Conservation (phyloP, 1,284 basidiomycete genomes). For the Leccinum insigne region DNA sequence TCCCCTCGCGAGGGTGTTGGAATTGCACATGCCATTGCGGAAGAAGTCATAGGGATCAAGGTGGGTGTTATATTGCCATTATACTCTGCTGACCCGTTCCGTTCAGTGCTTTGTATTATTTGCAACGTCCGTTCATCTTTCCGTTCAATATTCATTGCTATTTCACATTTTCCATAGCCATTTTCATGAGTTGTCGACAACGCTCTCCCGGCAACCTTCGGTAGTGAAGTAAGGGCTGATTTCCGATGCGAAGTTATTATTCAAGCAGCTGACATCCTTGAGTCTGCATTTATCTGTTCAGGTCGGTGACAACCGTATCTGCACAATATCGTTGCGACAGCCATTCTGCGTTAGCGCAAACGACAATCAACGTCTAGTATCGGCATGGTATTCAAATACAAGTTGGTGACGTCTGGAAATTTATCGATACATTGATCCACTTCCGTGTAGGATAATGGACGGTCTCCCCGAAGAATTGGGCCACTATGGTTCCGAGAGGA, state of each 20-base stretch:
- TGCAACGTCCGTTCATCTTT: slow-evolving; percentile 63
- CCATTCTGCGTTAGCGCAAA: slow-evolving; percentile 42
- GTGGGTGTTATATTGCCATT: slow-evolving; percentile 38
- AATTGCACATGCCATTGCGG: slow-evolving; percentile 91
- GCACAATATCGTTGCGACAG: neutral
- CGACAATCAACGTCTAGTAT: slow-evolving; percentile 55
- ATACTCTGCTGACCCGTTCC: slow-evolving; percentile 3
- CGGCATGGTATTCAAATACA: slow-evolving; percentile 79
- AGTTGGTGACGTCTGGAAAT: slow-evolving; percentile 38
- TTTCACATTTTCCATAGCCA: slow-evolving; percentile 46
- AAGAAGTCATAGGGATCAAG: slow-evolving; percentile 75
- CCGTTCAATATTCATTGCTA: neutral
- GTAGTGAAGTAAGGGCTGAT: slow-evolving; percentile 64
- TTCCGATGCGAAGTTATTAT: slow-evolving; percentile 16
- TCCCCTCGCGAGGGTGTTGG: slow-evolving; percentile 86
- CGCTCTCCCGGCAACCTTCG: slow-evolving; percentile 68
- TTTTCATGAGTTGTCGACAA: slow-evolving; percentile 67
- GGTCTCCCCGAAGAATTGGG: slow-evolving; percentile 55
- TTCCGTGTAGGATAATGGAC: slow-evolving; percentile 54
- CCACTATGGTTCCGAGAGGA: slow-evolving; percentile 58
- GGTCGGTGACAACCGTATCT: slow-evolving; percentile 40
- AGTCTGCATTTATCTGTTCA: slow-evolving; percentile 85
- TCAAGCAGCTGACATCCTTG: neutral
- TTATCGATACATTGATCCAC: neutral
- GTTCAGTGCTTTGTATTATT: slow-evolving; percentile 83